Conservation (phyloP, 2,329 filamentous ascomycete genomes). For the Dactylellina parvicollis region DNA sequence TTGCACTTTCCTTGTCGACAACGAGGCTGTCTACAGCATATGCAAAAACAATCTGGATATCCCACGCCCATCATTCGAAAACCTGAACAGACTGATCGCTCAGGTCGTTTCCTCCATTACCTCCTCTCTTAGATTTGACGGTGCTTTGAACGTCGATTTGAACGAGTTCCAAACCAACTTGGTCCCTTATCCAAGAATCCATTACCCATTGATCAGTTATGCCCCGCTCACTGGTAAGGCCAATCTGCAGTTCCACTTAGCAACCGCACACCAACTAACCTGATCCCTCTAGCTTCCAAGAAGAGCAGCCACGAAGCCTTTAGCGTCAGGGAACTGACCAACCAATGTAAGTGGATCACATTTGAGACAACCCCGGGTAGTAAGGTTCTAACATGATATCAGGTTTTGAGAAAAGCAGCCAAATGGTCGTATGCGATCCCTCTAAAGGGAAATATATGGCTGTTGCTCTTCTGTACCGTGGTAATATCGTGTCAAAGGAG, state of each 20-base stretch:
- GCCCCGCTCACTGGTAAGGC: slow-evolving; percentile 69
- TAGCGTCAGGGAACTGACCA: slow-evolving; percentile 79
- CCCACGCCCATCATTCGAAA: slow-evolving; percentile 71
- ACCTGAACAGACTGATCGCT: slow-evolving; percentile 73
- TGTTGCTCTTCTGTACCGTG: slow-evolving; percentile 73
- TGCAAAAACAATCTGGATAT: slow-evolving; percentile 73
- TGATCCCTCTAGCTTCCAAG: slow-evolving; percentile 63
- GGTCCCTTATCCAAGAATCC: slow-evolving; percentile 74
- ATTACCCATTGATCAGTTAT: slow-evolving; percentile 74
- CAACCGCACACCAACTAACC: slow-evolving; percentile 9
- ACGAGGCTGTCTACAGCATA: slow-evolving; percentile 75
- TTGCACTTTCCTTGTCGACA: slow-evolving; percentile 75
- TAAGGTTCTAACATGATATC: slow-evolving; percentile 20
- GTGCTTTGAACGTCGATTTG: slow-evolving; percentile 74
- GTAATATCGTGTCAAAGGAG: slow-evolving; percentile 72
- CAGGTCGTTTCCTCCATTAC: slow-evolving; percentile 76
- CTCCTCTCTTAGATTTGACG: slow-evolving; percentile 72
- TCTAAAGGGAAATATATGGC: slow-evolving; percentile 76
- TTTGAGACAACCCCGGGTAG: background rate
- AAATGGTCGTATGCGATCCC: slow-evolving; percentile 76
- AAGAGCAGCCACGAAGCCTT: slow-evolving; percentile 88
- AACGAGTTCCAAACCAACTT: slow-evolving; percentile 77
- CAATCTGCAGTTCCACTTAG: background rate
- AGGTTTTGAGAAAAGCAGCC: slow-evolving; percentile 75
- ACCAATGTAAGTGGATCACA: slow-evolving; percentile 67